These are phyloP conservation scores for Aspergillus fijiensis DNA, from an alignment of 2,329 filamentous ascomycete genomes.

Conservation along the genomic window DNA sequence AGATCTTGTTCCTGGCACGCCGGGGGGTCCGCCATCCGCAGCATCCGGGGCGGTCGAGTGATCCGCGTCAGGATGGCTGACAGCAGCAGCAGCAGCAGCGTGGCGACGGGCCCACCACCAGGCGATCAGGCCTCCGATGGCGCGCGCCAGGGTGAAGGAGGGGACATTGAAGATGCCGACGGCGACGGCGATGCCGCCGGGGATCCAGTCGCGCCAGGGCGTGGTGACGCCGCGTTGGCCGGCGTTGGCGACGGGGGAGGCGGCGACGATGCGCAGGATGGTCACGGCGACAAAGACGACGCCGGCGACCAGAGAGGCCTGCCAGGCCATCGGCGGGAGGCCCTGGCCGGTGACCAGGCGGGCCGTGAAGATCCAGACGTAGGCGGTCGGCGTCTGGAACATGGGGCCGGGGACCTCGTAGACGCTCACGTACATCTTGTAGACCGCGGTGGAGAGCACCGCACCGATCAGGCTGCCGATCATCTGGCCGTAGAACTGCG, in stretches of 20 bases:
- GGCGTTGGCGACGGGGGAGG: conserved; percentile 34
- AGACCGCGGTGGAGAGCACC: conserved; percentile 80
- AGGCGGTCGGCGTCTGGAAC: conserved; percentile 91
- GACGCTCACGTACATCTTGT: conserved; percentile 84
- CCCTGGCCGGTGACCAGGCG: conserved; percentile 88
- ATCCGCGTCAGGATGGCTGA: background rate
- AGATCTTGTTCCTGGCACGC: conserved; percentile 2
- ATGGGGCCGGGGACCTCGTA: conserved; percentile 85
- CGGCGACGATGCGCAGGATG: conserved; percentile 61
- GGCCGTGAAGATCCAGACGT: conserved; percentile 97
- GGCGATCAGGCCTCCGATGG: conserved; percentile 72
- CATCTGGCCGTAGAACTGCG: conserved; percentile 95
- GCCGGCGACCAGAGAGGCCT: conserved; percentile 76
- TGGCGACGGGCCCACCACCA: conserved; percentile 71
- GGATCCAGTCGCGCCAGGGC: conserved; percentile 72
- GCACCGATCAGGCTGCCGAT: conserved; percentile 86
- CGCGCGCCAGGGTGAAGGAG: conserved; percentile 87
- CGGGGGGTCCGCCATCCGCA: background rate
- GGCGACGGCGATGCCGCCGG: conserved; percentile 92
- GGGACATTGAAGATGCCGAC: conserved; percentile 98
- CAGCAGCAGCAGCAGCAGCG: conserved; percentile 20
- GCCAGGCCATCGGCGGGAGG: conserved; percentile 75
- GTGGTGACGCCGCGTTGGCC: conserved; percentile 39
- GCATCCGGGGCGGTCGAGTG: background rate
- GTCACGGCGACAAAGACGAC: conserved; percentile 72